phyloP scores from a whole-genome alignment of 352 stramenopile species.

The Pythium rishiriense region DNA sequence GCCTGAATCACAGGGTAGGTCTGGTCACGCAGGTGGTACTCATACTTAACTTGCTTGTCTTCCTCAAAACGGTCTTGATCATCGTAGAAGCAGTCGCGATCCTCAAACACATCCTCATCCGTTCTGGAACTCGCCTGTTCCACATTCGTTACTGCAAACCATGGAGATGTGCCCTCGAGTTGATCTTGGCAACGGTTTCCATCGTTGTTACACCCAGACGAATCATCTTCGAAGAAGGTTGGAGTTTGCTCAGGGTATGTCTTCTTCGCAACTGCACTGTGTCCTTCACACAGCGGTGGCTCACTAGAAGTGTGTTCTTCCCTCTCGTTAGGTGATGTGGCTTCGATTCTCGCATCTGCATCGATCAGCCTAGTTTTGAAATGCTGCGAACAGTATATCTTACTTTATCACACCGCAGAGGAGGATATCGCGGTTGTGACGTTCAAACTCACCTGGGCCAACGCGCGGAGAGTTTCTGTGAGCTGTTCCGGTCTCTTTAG shows the following conservation, averaged over 20 bases:
- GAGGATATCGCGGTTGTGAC: background rate
- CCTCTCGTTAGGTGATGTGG: background rate
- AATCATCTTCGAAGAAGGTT: background rate
- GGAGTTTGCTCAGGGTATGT: background rate
- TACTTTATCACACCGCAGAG: background rate
- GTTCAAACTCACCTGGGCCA: conserved; percentile 43
- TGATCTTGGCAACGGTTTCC: too few relatives aligned
- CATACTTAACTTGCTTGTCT: background rate
- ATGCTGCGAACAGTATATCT: background rate
- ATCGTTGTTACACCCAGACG: background rate
- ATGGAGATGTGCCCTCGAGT: too few relatives aligned
- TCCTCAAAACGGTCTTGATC: background rate
- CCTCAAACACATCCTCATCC: too few relatives aligned
- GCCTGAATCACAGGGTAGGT: background rate
- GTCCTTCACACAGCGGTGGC: background rate
- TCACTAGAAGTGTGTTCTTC: background rate
- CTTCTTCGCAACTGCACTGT: background rate
- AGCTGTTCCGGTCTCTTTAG: conserved; percentile 45
- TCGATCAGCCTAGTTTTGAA: background rate
- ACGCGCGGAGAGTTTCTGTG: conserved; percentile 35
- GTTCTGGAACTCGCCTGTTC: too few relatives aligned
- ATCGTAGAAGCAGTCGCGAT: background rate
- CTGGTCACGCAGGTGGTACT: background rate
- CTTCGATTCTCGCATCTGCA: background rate
- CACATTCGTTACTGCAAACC: too few relatives aligned